Conservation (phyloP, 208 protist genomes). For the Balamuthia mandrillaris region DNA sequence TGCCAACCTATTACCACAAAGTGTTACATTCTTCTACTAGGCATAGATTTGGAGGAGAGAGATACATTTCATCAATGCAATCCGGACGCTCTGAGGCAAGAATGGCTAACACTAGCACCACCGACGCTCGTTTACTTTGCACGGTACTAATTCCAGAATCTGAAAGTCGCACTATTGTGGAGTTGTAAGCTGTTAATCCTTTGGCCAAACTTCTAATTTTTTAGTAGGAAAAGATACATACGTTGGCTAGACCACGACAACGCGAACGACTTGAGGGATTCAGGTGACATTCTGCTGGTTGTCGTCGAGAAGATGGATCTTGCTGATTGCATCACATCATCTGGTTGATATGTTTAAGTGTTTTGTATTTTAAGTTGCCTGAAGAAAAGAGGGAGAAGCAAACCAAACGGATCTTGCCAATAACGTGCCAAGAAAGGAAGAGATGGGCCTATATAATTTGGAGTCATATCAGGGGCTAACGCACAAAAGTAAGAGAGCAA, state of each 20-base stretch:
- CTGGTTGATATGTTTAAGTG: background rate
- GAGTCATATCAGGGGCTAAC: background rate
- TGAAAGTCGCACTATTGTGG: no score
- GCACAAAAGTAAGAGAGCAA: background rate
- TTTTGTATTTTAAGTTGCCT: background rate
- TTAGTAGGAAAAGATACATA: background rate
- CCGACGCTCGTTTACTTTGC: no score
- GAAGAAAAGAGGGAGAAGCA: background rate
- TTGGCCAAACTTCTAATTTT: no score
- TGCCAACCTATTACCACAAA: no score
- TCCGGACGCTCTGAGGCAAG: no score
- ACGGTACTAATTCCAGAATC: no score
- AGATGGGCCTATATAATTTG: background rate
- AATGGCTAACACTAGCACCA: no score
- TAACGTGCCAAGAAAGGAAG: background rate
- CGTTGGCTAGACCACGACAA: background rate
- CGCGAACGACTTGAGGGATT: background rate
- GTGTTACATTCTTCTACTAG: no score
- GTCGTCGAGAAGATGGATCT: background rate
- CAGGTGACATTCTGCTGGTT: background rate
- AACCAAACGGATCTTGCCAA: constrained; percentile 20
- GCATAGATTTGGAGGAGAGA: no score
- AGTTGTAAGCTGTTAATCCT: no score
- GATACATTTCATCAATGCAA: no score
- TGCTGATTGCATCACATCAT: background rate